A percentile compares a stretch with the other conserved stretches of the same genome.
phyloP scores from a whole-genome alignment of 2,329 filamentous ascomycete species.

The Colletotrichum gigasporum region DNA sequence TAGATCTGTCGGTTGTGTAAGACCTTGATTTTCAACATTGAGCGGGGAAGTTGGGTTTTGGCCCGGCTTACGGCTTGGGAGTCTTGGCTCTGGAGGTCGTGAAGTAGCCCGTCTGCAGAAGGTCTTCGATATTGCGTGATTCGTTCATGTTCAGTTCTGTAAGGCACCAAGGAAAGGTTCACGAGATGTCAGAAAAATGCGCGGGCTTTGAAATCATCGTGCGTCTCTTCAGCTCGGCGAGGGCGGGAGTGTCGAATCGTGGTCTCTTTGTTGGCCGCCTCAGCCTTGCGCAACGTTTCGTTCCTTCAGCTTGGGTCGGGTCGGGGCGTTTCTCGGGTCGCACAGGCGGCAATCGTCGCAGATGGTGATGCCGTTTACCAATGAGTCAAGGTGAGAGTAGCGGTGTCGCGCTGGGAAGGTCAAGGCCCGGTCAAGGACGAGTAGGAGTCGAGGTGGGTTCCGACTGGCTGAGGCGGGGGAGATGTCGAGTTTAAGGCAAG shows the following conservation, averaged over 20 bases:
- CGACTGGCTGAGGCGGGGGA: slow-evolving; percentile 1
- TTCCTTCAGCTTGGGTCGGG: background rate
- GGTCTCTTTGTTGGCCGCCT: slow-evolving; percentile 7
- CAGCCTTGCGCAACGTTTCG: slow-evolving; percentile 16
- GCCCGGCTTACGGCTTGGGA: slow-evolving; percentile 43
- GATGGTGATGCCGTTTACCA: background rate
- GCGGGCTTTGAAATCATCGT: slow-evolving; percentile 25
- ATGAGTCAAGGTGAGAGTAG: background rate
- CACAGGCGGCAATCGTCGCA: slow-evolving; percentile 1
- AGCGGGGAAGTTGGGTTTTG: background rate
- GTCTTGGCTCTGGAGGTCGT: slow-evolving; percentile 55
- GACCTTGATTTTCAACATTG: background rate
- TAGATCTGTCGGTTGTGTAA: slow-evolving; percentile 18
- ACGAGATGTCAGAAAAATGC: slow-evolving; percentile 9
- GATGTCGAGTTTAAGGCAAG: background rate
- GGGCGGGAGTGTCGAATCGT: background rate
- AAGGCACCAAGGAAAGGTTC: background rate
- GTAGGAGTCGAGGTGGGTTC: background rate
- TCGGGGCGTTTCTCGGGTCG: background rate
- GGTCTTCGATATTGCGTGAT: slow-evolving; percentile 53
- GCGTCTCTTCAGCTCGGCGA: slow-evolving; percentile 7
- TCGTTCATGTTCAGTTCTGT: slow-evolving; percentile 49
- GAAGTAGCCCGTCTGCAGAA: slow-evolving; percentile 61
- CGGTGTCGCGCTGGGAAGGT: background rate
- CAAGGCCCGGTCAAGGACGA: slow-evolving; percentile 3